Evolutionary conservation across 2,329 filamentous ascomycete genomes (phyloP).

Genomic region (Talaromyces sp.): DNA sequence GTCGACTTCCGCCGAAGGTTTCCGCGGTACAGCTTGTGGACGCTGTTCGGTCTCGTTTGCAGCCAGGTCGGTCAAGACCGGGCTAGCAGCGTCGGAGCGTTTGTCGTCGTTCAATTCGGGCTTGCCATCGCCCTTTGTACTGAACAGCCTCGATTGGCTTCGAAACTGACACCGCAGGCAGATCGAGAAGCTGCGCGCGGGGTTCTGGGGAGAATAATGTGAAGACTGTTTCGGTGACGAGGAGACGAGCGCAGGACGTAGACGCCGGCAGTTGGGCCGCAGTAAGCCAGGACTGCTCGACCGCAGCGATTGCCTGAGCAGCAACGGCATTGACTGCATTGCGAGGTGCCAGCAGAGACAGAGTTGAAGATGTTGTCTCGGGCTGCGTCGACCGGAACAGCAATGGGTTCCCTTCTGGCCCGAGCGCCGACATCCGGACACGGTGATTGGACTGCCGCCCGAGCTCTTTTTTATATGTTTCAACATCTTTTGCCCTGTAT

Average conservation of each 20-base stretch:
- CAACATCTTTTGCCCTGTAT: background rate
- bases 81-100: background rate
- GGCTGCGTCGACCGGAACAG: background rate
- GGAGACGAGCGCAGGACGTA: constrained; percentile 20
- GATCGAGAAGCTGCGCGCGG: constrained; percentile 30
- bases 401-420: background rate
- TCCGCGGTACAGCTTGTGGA: background rate
- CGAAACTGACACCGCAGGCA: constrained; percentile 42
- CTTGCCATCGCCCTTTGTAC: constrained; percentile 21
- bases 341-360: constrained; percentile 15
- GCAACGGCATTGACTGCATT: constrained; percentile 39
- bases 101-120: constrained; percentile 11
- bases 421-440: background rate
- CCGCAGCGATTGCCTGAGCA: constrained; percentile 35
- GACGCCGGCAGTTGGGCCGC: constrained; percentile 16
- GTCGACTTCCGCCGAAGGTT: background rate
- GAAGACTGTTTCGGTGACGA: constrained; percentile 17
- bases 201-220: constrained; percentile 17
- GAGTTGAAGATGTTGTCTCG: background rate
- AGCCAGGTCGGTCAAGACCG: background rate
- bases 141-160: constrained; percentile 22
- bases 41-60: background rate
- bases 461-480: background rate
- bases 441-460: background rate
- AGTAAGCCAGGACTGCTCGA: constrained; percentile 20